A percentile compares a stretch with the other conserved stretches of the same genome.
phyloP scores from a whole-genome alignment of 192 early-diverging fungal species.

The Oehlia diaphana region DNA sequence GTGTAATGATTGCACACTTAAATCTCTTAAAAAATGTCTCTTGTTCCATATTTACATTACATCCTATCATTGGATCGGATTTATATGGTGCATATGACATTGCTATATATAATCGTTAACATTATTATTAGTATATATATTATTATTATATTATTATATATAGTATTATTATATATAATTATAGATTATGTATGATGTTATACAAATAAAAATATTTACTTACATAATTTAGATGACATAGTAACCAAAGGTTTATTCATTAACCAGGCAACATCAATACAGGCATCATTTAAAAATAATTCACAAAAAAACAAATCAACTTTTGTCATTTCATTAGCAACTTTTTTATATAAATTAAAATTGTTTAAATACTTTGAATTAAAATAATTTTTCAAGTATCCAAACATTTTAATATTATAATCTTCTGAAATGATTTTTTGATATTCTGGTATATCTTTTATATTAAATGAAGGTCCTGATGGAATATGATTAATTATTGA shows the following conservation, averaged over 20 bases:
- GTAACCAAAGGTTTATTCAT: constrained; percentile 16
- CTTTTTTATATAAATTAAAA: constrained; percentile 5
- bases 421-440: constrained; percentile 4
- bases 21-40: constrained; percentile 18
- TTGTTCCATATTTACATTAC: constrained; percentile 22
- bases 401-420: neutral
- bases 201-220: neutral
- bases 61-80: constrained; percentile 16
- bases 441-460: neutral
- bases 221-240: constrained; percentile 6
- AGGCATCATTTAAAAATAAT: neutral
- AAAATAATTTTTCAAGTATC: neutral
- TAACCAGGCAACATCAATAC: constrained; percentile 16
- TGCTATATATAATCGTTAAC: neutral
- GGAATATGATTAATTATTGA: neutral
- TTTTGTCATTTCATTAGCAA: neutral
- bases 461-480: neutral
- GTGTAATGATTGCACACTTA: neutral
- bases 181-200: too few species aligned
- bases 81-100: constrained; percentile 2
- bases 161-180: too few species aligned
- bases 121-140: neutral
- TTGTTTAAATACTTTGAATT: constrained; percentile 12
- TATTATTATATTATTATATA: neutral
- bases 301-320: constrained; percentile 22